Conservation (phyloP, 768 basidiomycete genomes). For the Lactarius akahatsu region DNA sequence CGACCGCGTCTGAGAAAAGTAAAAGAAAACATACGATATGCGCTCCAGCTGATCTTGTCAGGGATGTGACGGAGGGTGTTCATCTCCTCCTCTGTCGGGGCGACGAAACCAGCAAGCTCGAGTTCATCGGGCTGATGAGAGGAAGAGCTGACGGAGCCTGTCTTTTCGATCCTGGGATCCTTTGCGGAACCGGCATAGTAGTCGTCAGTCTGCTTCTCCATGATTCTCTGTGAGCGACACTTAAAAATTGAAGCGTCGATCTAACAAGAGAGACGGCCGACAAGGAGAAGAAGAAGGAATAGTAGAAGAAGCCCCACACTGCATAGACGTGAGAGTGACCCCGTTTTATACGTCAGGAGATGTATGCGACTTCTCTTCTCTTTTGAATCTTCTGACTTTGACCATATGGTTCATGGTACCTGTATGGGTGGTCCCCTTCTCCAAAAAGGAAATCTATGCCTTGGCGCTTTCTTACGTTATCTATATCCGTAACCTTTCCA, state of each 20-base stretch:
- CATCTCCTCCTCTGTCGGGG: constrained; percentile 32
- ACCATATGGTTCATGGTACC: constrained; percentile 8
- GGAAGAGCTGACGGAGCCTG: constrained; percentile 1
- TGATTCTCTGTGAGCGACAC: not conserved
- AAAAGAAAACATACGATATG: constrained; percentile 18
- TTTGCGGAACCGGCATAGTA: constrained; percentile 21
- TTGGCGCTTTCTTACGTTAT: not conserved
- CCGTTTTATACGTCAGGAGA: constrained; percentile 5
- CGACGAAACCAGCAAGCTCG: constrained; percentile 20
- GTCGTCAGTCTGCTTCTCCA: constrained; percentile 27
- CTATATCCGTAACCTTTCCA: not conserved
- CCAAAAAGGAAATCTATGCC: not conserved
- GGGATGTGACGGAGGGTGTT: constrained; percentile 31
- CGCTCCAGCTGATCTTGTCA: constrained; percentile 31
- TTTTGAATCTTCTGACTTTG: constrained; percentile 7
- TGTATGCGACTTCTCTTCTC: not conserved
- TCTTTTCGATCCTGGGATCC: constrained; percentile 6
- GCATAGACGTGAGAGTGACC: not conserved
- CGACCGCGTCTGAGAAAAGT: not conserved
- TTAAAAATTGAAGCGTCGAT: not conserved
- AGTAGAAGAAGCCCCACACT: not conserved
- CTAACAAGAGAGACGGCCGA: not conserved
- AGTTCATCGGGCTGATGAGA: constrained; percentile 2
- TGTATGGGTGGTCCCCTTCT: not conserved
- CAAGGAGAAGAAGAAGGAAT: not conserved